phyloP scores from a whole-genome alignment of 1,284 basidiomycete genomes.

The Tilletia setariae region DNA sequence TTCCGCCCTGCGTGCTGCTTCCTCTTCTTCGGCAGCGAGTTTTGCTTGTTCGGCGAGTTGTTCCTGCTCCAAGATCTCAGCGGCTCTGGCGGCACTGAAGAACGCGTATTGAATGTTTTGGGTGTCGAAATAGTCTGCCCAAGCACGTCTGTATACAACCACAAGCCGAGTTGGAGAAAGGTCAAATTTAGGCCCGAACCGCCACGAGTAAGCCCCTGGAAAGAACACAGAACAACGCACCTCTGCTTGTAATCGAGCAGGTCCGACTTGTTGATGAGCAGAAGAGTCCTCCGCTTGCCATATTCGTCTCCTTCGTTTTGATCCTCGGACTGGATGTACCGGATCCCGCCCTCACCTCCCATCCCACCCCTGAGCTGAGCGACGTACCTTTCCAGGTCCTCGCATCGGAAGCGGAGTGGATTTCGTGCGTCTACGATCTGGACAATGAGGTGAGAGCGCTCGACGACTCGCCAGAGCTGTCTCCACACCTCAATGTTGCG shows the following conservation, averaged over 20 bases:
- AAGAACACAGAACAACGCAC: constrained; percentile 57
- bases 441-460: constrained; percentile 51
- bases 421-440: constrained; percentile 54
- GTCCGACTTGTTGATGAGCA: constrained; percentile 96
- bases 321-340: constrained; percentile 70
- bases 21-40: constrained; percentile 57
- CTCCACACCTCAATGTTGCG: constrained; percentile 54
- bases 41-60: constrained; percentile 57
- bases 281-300: constrained; percentile 68
- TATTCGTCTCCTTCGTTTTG: constrained; percentile 24
- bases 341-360: constrained; percentile 85
- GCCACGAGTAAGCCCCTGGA: no score
- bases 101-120: constrained; percentile 82
- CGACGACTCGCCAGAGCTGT: constrained; percentile 54
- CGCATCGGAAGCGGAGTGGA: constrained; percentile 52
- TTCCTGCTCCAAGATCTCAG: constrained; percentile 69
- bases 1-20: constrained; percentile 55
- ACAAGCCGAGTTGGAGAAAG: no score
- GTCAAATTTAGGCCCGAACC: no score
- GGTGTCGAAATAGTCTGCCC: constrained; percentile 91
- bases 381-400: constrained; percentile 53
- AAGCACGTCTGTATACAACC: constrained; percentile 55
- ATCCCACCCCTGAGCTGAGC: constrained; percentile 54
- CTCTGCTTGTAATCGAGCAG: constrained; percentile 82
- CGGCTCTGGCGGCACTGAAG: constrained; percentile 89